Conservation (phyloP, 2,329 filamentous ascomycete species). For the Sporothrix euskadiensis region DNA sequence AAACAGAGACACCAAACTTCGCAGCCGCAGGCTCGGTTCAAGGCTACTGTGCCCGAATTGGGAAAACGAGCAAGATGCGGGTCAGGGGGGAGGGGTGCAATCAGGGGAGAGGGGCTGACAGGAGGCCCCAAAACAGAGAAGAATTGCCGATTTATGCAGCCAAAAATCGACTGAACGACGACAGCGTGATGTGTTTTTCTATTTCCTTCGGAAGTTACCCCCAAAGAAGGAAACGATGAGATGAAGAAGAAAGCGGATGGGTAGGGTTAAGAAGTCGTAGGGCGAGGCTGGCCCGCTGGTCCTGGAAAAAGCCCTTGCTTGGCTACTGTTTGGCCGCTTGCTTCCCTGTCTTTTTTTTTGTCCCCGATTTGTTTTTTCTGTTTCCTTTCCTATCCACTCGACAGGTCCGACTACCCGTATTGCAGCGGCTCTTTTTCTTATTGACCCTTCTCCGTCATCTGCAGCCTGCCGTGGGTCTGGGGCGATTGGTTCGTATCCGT, state of each 20-base stretch:
- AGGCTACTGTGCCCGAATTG: slow-evolving; percentile 12
- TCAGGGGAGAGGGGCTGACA: slow-evolving; percentile 15
- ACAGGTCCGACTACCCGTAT: neutral
- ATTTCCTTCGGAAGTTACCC: neutral
- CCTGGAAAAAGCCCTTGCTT: neutral
- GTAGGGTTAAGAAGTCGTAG: neutral
- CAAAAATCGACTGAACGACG: neutral
- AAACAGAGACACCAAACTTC: neutral
- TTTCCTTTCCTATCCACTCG: neutral
- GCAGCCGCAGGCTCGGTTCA: neutral
- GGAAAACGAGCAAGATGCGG: slow-evolving; percentile 21
- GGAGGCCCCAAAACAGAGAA: neutral
- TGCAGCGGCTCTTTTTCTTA: neutral
- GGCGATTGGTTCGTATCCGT: slow-evolving; percentile 10
- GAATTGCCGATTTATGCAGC: slow-evolving; percentile 4
- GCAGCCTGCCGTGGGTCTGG: slow-evolving; percentile 14
- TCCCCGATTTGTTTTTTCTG: neutral
- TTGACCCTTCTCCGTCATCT: neutral
- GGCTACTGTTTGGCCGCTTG: neutral
- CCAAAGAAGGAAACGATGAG: slow-evolving; percentile 16
- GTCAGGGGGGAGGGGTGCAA: slow-evolving; percentile 16
- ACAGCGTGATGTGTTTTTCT: neutral
- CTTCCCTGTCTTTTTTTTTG: neutral
- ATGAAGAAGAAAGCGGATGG: neutral
- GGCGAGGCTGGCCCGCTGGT: slow-evolving; percentile 1